Base-by-base conservation (phyloP, 495 filamentous ascomycete species). In the Rusavskia elegans region DNA sequence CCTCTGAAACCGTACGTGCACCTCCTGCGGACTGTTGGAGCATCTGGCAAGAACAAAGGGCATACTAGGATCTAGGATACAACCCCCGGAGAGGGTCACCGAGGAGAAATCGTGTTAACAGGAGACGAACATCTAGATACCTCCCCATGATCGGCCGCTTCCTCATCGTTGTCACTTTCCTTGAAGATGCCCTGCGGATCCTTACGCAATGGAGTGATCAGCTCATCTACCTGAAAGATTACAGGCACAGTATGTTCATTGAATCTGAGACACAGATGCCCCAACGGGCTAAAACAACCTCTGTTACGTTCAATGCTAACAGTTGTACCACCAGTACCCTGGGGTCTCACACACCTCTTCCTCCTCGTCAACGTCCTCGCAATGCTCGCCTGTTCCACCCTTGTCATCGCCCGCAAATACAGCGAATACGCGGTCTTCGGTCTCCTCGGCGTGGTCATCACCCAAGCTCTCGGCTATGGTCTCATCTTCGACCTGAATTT, bases 401-500 rank as follows among this genome's bases (percentile, higher is more conserved):
- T 96, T 27, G 86, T 98, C 59, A 96, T 98, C 66, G 73, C 79
- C 59, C 88, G 92, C 66, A 89, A 85, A 67, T 76, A 92, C 71
- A 87, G 85, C 53, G 89, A 95, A 63, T 87, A 85, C 66, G 92
- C 89, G 53, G 93, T 98, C 51, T 79, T 72, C 48, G 92, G 92
- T 56, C 81, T 98, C 53, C 79, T 95, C 56, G 84, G 70, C 48
- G 92, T 98, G 30, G 92, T 98, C 29, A 66, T 98, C 55, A 87
- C 88, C n/a, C 92, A 98, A 70, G 92, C 90, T 29, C 78, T 98
- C 25, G 92, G 92, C 57, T 98, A 98, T 63, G 92, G 92, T 39
- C 80, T 98, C 35, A 96, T 98, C 70, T 98, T 97, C 69, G 93
- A 98, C 68, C 78, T 96, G 60, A 98, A 98, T 76, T 98, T 98